Evolutionary conservation across 257 asterid species (phyloP).

Genomic region (Echium plantagineum): DNA sequence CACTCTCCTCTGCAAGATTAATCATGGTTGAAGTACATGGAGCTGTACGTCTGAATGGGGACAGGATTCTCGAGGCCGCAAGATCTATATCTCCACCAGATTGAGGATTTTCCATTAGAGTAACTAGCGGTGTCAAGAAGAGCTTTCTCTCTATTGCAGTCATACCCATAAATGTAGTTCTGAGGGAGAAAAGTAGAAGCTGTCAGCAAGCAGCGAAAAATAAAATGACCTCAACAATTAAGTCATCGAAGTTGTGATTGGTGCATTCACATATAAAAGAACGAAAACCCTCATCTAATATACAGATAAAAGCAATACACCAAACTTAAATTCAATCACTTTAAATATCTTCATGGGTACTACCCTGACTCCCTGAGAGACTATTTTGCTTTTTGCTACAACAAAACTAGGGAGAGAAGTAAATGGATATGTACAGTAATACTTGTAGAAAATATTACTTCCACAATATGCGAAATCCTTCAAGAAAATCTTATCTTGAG

Average conservation of each 20-base stretch:
- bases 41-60: constrained; percentile 47
- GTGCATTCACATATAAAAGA: too few relatives aligned
- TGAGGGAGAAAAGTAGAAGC: constrained; percentile 17
- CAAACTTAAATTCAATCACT: background rate
- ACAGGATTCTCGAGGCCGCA: constrained; percentile 54
- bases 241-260: too few relatives aligned
- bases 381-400: too few relatives aligned
- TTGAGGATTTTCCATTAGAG: constrained; percentile 64
- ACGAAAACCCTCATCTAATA: too few relatives aligned
- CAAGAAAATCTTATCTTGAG: too few relatives aligned
- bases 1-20: constrained; percentile 27
- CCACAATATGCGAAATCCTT: too few relatives aligned
- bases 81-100: constrained; percentile 56
- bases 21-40: constrained; percentile 21
- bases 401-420: too few relatives aligned
- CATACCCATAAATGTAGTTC: constrained; percentile 17
- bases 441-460: too few relatives aligned
- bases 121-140: constrained; percentile 77
- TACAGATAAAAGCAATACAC: too few relatives aligned
- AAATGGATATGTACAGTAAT: too few relatives aligned
- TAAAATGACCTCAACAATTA: background rate
- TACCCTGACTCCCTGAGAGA: too few relatives aligned
- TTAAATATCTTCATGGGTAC: too few relatives aligned
- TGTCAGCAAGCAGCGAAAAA: background rate
- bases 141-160: constrained; percentile 51